Evolutionary conservation across 139 green algal genomes (phyloP), one percentile per base, ranked within the genome.

Genomic region (Haematococcus lacustris): DNA sequence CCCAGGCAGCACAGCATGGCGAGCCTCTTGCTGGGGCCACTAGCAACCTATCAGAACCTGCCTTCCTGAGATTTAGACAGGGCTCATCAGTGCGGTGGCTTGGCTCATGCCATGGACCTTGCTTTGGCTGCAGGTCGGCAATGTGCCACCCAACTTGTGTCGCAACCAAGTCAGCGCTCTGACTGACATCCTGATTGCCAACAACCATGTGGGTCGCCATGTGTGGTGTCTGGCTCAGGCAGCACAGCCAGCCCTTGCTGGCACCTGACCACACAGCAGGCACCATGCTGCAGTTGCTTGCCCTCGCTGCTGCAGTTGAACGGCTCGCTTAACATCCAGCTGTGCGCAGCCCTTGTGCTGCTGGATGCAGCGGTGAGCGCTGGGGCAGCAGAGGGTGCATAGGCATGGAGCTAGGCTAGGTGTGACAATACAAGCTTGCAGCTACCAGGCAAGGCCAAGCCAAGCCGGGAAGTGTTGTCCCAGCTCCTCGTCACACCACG

Each of bases 361-460:
- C 40, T 74, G 26, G 73, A 78, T 38, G 40, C 43, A 39, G 43
- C 70, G 65, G 73, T 78, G 51, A 34, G 51, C 28, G 38, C 23
- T 25, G 25, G 61, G 41, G 61, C 30, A n/a, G n/a, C n/a, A n/a
- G n/a, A n/a, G n/a, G n/a, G n/a, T n/a, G n/a, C n/a, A n/a, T 6
- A 41, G 40, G 5, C 30, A 28, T 41, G 30, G 5, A 47, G n/a
- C 32, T 30, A 26, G 63, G 34, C 32, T 38, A 1, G 17, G 34
- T 5, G 2, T 30, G n/a, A 25, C 3, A 51, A 30, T 23, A 38
- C 25, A 33, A 1, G 50, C 47, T 7, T 38, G 38, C 2, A n/a
- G n/a, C n/a, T n/a, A n/a, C n/a, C n/a, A n/a, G n/a, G n/a, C n/a
- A n/a, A n/a, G n/a, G n/a, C n/a, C n/a, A n/a, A n/a, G n/a, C n/a